These are phyloP conservation scores for Termitomyces sp. DNA, from an alignment of 768 basidiomycete genomes.

Conservation along the genomic window DNA sequence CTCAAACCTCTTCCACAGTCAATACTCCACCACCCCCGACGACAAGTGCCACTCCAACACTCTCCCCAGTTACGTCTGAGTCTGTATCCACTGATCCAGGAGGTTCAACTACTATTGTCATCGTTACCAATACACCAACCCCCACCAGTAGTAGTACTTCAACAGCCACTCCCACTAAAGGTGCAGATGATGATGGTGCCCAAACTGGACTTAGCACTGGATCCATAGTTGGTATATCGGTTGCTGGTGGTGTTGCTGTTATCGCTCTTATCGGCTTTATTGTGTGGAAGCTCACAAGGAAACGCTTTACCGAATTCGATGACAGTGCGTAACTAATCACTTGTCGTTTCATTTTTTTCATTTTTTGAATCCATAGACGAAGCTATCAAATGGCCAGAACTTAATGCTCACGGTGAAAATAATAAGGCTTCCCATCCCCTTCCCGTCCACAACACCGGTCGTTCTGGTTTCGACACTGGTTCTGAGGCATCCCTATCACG, in stretches of 20 bases:
- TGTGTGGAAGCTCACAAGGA: constrained; percentile 84
- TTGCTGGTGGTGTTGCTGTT: constrained; percentile 75
- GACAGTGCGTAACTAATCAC: constrained; percentile 54
- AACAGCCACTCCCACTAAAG: constrained; percentile 23
- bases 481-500: constrained; percentile 58
- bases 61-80: constrained; percentile 3
- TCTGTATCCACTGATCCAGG: constrained; percentile 11
- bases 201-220: constrained; percentile 54
- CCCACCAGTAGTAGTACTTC: constrained; percentile 23
- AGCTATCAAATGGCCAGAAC: constrained; percentile 90
- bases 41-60: constrained; percentile 4
- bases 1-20: not conserved
- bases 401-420: constrained; percentile 58
- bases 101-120: constrained; percentile 26
- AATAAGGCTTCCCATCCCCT: constrained; percentile 53
- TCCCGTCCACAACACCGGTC: constrained; percentile 66
- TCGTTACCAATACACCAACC: constrained; percentile 21
- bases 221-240: constrained; percentile 76
- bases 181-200: constrained; percentile 15
- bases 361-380: constrained; percentile 44
- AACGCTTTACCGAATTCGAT: constrained; percentile 72
- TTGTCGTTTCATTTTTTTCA: constrained; percentile 4
- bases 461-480: constrained; percentile 69
- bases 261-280: constrained; percentile 73
- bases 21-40: constrained; percentile 3